phyloP scores from a whole-genome alignment of 1,139 yeast species.

The Suhomyces bokatorum region DNA sequence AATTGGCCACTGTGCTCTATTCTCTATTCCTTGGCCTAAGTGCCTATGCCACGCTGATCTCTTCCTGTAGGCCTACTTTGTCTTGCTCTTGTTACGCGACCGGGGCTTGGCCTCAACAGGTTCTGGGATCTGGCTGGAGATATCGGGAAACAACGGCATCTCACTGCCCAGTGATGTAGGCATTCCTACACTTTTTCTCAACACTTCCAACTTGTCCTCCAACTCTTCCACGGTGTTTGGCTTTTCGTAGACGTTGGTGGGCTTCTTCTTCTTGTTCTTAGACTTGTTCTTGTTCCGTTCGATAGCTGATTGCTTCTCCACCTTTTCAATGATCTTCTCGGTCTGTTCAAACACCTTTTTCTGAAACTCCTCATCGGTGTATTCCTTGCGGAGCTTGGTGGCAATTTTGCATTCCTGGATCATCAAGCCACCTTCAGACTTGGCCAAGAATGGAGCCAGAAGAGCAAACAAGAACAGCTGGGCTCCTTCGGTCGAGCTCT shows the following conservation, averaged over 20 bases:
- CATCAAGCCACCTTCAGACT: slow-evolving; percentile 63
- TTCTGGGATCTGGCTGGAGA: neutral
- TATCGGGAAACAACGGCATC: slow-evolving; percentile 31
- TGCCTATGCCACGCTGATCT: too few relatives aligned
- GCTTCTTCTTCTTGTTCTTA: slow-evolving; percentile 14
- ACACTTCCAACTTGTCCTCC: slow-evolving; percentile 32
- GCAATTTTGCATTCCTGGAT: slow-evolving; percentile 71
- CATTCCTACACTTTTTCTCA: slow-evolving; percentile 30
- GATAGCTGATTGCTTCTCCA: slow-evolving; percentile 73
- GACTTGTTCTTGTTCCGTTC: slow-evolving; percentile 45
- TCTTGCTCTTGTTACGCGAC: neutral
- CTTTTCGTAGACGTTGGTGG: slow-evolving; percentile 30
- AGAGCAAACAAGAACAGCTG: slow-evolving; percentile 73
- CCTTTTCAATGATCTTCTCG: slow-evolving; percentile 49
- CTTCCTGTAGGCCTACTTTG: neutral
- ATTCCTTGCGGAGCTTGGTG: slow-evolving; percentile 52
- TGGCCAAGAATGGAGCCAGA: slow-evolving; percentile 66
- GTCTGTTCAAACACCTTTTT: slow-evolving; percentile 63
- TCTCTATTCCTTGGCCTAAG: too few relatives aligned
- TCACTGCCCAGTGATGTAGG: slow-evolving; percentile 15
- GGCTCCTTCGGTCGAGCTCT: slow-evolving; percentile 74
- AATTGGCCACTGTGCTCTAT: too few relatives aligned
- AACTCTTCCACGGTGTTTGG: slow-evolving; percentile 38
- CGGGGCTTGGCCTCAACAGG: neutral
- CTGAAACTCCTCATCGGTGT: slow-evolving; percentile 61